These are phyloP conservation scores for Aspergillus hiratsukae DNA, from an alignment of 2,329 filamentous ascomycete genomes.

Conservation along the genomic window DNA sequence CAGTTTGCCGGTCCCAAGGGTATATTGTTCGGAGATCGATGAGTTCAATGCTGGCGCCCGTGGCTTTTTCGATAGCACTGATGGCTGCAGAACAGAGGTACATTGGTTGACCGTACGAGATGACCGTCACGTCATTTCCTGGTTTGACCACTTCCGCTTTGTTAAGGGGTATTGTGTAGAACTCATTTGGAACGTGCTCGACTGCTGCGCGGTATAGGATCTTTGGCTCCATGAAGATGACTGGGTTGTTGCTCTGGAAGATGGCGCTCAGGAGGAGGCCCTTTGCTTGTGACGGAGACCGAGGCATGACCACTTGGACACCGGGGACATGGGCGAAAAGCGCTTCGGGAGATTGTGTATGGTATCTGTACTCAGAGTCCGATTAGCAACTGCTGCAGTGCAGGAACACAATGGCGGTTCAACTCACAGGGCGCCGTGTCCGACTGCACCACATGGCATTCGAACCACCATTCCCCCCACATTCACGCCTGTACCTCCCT, in stretches of 20 bases:
- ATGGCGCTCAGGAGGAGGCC: slow-evolving; percentile 75
- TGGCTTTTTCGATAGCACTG: slow-evolving; percentile 67
- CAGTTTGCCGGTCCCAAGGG: slow-evolving; percentile 80
- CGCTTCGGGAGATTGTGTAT: slow-evolving; percentile 83
- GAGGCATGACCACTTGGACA: slow-evolving; percentile 76
- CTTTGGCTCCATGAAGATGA: slow-evolving; percentile 92
- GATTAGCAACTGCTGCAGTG: background rate
- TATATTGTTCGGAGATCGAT: slow-evolving; percentile 86
- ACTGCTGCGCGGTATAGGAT: slow-evolving; percentile 86
- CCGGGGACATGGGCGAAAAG: slow-evolving; percentile 87
- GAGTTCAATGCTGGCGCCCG: slow-evolving; percentile 73
- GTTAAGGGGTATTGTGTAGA: slow-evolving; percentile 78
- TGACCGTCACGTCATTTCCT: slow-evolving; percentile 74
- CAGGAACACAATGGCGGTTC: background rate
- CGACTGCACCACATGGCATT: slow-evolving; percentile 87
- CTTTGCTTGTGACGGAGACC: slow-evolving; percentile 83
- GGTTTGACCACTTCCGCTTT: slow-evolving; percentile 80
- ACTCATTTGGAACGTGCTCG: slow-evolving; percentile 77
- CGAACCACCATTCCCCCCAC: slow-evolving; percentile 78
- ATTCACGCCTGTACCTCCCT: slow-evolving; percentile 60
- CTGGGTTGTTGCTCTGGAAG: slow-evolving; percentile 72
- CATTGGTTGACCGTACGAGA: slow-evolving; percentile 85
- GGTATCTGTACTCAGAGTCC: slow-evolving; percentile 48
- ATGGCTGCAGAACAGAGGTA: slow-evolving; percentile 80
- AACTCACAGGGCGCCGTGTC: slow-evolving; percentile 70